Base-by-base conservation (phyloP, 768 basidiomycete genomes). In the Calocera cornea region DNA sequence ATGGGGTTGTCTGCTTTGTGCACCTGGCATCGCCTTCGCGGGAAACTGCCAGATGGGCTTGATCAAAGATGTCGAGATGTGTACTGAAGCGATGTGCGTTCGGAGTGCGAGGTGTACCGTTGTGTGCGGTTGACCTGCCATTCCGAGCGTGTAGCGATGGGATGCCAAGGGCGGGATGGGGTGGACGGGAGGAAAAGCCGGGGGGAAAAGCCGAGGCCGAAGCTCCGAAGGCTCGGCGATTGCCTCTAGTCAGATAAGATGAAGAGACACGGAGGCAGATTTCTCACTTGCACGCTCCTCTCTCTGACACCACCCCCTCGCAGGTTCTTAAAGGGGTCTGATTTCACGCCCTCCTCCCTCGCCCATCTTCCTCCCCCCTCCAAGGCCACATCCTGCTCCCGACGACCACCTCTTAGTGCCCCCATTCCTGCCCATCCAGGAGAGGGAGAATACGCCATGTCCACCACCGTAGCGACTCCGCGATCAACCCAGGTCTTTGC, bases 181-280 rank as follows among this genome's bases (percentile, higher is more conserved):
- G 27, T 16, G 31, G 31, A 22, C 14, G 14, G 54, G 54, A 31
- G 19, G 54, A 19, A 33, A 33, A 33, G 27, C 27, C 24, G 27
- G 54, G 54, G 31, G 24, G 19, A 33, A 27, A 60, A 33, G 54
- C 54, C 54, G 54, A 60, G 19, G 54, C 54, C 54, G 54, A 60
- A 29, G 54, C 27, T 33, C 54, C 54, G 54, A 60, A 29, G 54
- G 54, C 54, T 60, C 54, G 54, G 54, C 54, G 54, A 60, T 60
- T 60, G 54, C 54, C 54, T 29, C 27, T 60, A 60, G 54, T 60
- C 54, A 60, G 54, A 60, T 60, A 60, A 60, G 54, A 60, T 60
- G 54, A 50, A 50, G 27, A 27, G 10, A 14, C 27, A 33, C 54
- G 54, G 54, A 60, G 31, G 24, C 54, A 60, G 31, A 60, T 60